Evolutionary conservation across 371 early-diverging fungal genomes (phyloP).

Genomic region (Chytridium lagenaria): DNA sequence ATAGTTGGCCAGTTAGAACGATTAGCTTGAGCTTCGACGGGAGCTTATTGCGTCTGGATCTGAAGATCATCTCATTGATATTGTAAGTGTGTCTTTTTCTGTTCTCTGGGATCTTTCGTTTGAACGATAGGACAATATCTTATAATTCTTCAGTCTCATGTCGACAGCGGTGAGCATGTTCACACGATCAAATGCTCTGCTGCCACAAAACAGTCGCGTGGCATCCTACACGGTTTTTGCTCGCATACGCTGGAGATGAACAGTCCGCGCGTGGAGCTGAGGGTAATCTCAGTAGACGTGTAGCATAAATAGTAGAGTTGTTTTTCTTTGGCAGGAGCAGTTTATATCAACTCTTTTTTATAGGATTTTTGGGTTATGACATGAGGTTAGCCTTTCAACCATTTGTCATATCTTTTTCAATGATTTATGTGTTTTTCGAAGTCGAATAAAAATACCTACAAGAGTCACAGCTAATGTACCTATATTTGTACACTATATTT

Average conservation of each 20-base stretch:
- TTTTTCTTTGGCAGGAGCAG: too few species aligned
- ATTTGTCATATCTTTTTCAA: too few species aligned
- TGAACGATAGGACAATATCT: background rate
- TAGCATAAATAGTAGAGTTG: too few species aligned
- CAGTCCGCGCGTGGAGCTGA: constrained; percentile 1
- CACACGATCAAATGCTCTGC: constrained; percentile 71
- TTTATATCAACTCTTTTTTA: too few species aligned
- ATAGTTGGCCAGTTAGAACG: constrained; percentile 82
- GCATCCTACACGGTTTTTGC: constrained; percentile 79
- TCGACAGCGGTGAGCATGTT: constrained; percentile 76
- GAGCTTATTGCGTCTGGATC: constrained; percentile 83
- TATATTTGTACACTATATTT: too few species aligned
- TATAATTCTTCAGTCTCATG: constrained; percentile 62
- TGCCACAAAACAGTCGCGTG: constrained; percentile 81
- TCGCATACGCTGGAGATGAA: constrained; percentile 87
- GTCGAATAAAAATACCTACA: too few species aligned
- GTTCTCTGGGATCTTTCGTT: background rate
- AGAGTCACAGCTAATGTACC: too few species aligned
- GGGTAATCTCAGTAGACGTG: constrained; percentile 11
- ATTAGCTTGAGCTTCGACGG: constrained; percentile 84
- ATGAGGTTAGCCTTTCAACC: too few species aligned
- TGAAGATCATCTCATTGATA: constrained; percentile 78
- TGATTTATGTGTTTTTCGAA: too few species aligned
- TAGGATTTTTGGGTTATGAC: too few species aligned
- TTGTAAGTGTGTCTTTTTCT: constrained; percentile 60